Evolutionary conservation across 768 basidiomycete species (phyloP).

Genomic region (Cytidiella melzeri): DNA sequence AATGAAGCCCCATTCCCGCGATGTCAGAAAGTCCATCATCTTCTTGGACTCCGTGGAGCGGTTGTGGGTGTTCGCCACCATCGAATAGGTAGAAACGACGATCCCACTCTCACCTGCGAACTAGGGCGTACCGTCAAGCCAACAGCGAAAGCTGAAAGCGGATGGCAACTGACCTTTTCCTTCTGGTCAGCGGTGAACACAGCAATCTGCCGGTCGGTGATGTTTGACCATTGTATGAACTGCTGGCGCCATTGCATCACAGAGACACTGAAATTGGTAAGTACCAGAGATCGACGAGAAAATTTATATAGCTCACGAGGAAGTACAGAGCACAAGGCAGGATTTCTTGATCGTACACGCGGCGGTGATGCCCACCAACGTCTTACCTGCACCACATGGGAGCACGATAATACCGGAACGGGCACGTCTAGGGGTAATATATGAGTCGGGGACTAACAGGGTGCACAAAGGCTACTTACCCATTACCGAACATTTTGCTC

Average conservation of each 20-base stretch:
- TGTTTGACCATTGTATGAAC: constrained; percentile 98
- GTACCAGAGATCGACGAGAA: neutral
- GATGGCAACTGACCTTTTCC: constrained; percentile 63
- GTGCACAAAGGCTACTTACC: constrained; percentile 42
- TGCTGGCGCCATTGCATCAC: constrained; percentile 99
- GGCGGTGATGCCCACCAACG: constrained; percentile 97
- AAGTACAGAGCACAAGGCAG: constrained; percentile 94
- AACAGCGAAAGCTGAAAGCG: neutral
- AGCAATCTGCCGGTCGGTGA: constrained; percentile 93
- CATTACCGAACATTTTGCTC: constrained; percentile 99
- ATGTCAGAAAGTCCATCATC: constrained; percentile 99
- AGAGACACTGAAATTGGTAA: constrained; percentile 51
- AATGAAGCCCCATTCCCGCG: constrained; percentile 99
- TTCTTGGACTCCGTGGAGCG: constrained; percentile 99
- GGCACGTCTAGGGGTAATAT: constrained; percentile 62
- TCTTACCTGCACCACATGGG: constrained; percentile 98
- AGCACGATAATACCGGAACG: constrained; percentile 97
- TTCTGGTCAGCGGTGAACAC: constrained; percentile 98
- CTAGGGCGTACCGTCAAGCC: constrained; percentile 33
- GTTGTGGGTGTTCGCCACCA: constrained; percentile 98
- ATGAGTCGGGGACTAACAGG: constrained; percentile 5
- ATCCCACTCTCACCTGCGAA: constrained; percentile 97
- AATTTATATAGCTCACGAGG: constrained; percentile 61
- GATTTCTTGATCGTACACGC: constrained; percentile 99
- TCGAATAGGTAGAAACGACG: constrained; percentile 97